These are phyloP conservation scores for Phytophthora niederhauseri DNA, from an alignment of 352 stramenopile species.

Conservation along the genomic window DNA sequence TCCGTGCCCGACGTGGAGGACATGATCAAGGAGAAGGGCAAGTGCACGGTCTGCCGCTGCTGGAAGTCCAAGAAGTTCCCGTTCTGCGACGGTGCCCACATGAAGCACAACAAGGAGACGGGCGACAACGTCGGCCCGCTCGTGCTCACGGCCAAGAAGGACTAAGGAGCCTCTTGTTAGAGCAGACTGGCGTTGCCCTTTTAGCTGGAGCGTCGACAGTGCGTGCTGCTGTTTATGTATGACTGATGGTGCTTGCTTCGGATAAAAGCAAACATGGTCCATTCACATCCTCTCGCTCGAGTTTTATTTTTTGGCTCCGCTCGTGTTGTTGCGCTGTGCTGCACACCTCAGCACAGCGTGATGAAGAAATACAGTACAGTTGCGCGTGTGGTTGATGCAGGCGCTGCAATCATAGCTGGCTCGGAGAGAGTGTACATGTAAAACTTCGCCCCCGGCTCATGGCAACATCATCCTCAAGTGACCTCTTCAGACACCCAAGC, in stretches of 20 bases:
- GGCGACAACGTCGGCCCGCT: conserved; percentile 85
- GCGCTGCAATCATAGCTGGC: too few species aligned
- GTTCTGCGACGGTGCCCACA: conserved; percentile 77
- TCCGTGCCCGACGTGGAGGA: conserved; percentile 80
- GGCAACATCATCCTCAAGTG: neutral
- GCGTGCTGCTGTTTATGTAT: conserved; percentile 28
- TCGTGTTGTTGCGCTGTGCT: conserved; percentile 11
- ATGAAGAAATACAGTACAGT: too few species aligned
- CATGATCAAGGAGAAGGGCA: conserved; percentile 78
- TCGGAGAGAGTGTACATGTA: neutral
- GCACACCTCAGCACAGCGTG: neutral
- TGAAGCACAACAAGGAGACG: conserved; percentile 91
- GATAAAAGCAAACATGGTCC: conserved; percentile 32
- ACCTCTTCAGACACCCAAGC: neutral
- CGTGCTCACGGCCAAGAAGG: conserved; percentile 65
- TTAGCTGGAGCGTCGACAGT: neutral
- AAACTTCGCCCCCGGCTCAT: neutral
- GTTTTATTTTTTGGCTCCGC: neutral
- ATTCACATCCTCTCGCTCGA: conserved; percentile 3
- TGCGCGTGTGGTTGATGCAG: too few species aligned
- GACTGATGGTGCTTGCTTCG: conserved; percentile 33
- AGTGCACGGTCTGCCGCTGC: conserved; percentile 84
- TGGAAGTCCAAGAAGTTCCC: conserved; percentile 93
- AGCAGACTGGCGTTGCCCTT: neutral
- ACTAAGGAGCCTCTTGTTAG: conserved; percentile 14